These are phyloP conservation scores for Solanum pimpinellifolium DNA, from an alignment of 257 asterid genomes.

Conservation along the genomic window DNA sequence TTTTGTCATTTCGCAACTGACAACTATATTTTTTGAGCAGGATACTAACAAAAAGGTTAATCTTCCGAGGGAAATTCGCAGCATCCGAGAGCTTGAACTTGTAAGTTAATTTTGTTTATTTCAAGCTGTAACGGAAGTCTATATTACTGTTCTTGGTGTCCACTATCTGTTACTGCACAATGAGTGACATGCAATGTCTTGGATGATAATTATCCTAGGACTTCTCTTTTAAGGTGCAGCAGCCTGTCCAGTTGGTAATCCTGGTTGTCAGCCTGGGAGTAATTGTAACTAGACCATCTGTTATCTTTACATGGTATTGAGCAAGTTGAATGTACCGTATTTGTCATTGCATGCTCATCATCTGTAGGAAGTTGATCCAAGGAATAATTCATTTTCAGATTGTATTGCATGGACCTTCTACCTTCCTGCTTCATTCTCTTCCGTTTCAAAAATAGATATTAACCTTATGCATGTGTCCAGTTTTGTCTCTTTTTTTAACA, in stretches of 20 bases:
- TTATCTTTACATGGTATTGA: background rate
- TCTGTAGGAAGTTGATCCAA: background rate
- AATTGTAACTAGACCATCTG: background rate
- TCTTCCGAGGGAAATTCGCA: conserved; percentile 88
- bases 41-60: conserved; percentile 75
- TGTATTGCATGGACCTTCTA: background rate
- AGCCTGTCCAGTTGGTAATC: background rate
- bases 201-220: background rate
- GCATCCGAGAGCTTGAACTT: conserved; percentile 77
- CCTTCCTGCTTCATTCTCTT: background rate
- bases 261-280: background rate
- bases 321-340: background rate
- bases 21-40: conserved; percentile 32
- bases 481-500: background rate
- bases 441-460: background rate
- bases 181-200: background rate
- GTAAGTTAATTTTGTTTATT: conserved; percentile 38
- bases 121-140: background rate
- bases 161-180: background rate
- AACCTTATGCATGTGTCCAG: background rate
- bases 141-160: background rate
- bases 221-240: background rate
- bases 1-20: conserved; percentile 3
- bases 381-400: background rate
- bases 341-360: background rate